phyloP scores from a whole-genome alignment of 2,329 filamentous ascomycete species.

The Claviceps quebecensis region DNA sequence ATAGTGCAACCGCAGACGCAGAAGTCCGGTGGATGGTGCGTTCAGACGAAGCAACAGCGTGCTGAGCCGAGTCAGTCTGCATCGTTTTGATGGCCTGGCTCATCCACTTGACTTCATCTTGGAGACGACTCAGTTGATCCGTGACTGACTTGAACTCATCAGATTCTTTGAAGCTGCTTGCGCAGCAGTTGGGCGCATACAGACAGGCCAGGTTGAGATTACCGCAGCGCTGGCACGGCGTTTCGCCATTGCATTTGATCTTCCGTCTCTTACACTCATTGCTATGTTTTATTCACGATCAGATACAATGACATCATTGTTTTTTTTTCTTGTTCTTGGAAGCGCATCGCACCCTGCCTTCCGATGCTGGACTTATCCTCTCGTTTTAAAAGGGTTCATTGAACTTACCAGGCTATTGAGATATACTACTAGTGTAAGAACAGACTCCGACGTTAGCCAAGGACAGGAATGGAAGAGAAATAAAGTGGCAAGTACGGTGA shows the following conservation, averaged over 20 bases:
- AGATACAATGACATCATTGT: neutral
- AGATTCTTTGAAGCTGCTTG: conserved; percentile 78
- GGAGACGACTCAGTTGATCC: conserved; percentile 56
- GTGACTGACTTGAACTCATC: conserved; percentile 80
- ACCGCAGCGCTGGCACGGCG: conserved; percentile 52
- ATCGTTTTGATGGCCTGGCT: conserved; percentile 58
- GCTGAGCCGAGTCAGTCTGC: conserved; percentile 37
- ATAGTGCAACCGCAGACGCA: conserved; percentile 22
- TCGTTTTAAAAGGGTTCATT: neutral
- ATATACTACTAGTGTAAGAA: conserved; percentile 34
- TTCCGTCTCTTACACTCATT: conserved; percentile 66
- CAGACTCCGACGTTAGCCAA: neutral
- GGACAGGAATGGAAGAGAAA: neutral
- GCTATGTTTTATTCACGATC: conserved; percentile 21
- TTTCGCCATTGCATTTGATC: conserved; percentile 61
- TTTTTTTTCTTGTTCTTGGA: neutral
- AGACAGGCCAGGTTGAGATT: conserved; percentile 53
- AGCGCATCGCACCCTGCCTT: too few species aligned
- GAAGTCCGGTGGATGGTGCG: conserved; percentile 21
- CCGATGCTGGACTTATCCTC: neutral
- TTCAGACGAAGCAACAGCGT: conserved; percentile 28
- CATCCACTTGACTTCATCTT: conserved; percentile 72
- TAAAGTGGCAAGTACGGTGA: neutral
- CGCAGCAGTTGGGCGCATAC: conserved; percentile 52
- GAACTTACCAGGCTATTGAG: conserved; percentile 44